A percentile compares a stretch with the other conserved stretches of the same genome.
phyloP scores from a whole-genome alignment of 2,329 filamentous ascomycete species.

The Colletotrichum sublineola region DNA sequence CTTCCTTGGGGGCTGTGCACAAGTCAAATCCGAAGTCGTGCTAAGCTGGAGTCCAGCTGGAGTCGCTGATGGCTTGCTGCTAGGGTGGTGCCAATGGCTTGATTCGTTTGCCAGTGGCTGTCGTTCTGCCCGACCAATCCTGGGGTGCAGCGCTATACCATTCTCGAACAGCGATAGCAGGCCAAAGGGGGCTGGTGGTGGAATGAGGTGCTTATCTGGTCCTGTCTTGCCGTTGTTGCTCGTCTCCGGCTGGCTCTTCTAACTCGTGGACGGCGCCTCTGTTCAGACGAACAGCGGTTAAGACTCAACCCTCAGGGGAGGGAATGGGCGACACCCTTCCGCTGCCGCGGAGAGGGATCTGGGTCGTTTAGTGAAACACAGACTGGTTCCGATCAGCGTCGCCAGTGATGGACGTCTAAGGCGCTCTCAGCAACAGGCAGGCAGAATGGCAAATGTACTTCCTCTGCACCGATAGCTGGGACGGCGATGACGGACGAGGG shows the following conservation, averaged over 20 bases:
- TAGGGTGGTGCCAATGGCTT: slow-evolving; percentile 35
- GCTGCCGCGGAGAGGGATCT: slow-evolving; percentile 40
- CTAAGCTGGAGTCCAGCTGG: slow-evolving; percentile 28
- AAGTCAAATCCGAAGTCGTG: slow-evolving; percentile 30
- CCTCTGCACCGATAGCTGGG: slow-evolving; percentile 1
- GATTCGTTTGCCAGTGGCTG: slow-evolving; percentile 26
- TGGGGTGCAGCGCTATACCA: slow-evolving; percentile 37
- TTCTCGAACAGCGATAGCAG: slow-evolving; percentile 33
- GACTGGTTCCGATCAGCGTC: slow-evolving; percentile 36
- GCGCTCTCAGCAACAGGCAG: not conserved
- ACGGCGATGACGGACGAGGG: slow-evolving; percentile 4
- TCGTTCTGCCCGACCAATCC: slow-evolving; percentile 28
- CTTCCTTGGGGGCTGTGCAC: slow-evolving; percentile 41
- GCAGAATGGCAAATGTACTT: not conserved
- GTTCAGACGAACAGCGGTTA: slow-evolving; percentile 40
- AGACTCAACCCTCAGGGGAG: slow-evolving; percentile 7
- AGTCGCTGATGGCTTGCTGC: slow-evolving; percentile 28
- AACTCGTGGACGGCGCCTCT: not conserved
- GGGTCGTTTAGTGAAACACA: slow-evolving; percentile 41
- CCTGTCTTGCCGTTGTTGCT: not conserved
- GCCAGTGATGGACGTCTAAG: slow-evolving; percentile 12
- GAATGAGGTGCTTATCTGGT: not conserved
- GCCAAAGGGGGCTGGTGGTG: not conserved
- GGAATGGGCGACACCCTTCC: slow-evolving; percentile 32
- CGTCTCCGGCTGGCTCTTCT: not conserved